A percentile compares a stretch with the other conserved stretches of the same genome.
phyloP scores from a whole-genome alignment of 306 rosid genomes.

The Trichosanthes cucumerina region DNA sequence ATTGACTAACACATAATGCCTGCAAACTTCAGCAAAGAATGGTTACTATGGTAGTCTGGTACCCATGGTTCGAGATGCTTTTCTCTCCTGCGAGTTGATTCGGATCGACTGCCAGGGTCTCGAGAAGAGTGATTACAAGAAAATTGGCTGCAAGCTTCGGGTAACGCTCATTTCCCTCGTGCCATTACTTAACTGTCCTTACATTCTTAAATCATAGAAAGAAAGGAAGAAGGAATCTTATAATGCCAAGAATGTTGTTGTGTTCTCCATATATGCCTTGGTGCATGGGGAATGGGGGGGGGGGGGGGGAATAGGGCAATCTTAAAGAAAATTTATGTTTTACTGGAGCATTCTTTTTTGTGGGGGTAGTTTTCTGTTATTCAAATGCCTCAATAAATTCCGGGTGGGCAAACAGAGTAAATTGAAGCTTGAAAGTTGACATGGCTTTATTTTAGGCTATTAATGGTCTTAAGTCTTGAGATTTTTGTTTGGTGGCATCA shows the following conservation, averaged over 20 bases:
- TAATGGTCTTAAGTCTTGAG: background rate
- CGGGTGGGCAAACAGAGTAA: background rate
- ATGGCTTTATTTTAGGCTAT: background rate
- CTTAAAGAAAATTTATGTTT: background rate
- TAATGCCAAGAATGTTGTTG: background rate
- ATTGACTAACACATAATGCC: constrained; percentile 5
- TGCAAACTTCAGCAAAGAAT: constrained; percentile 63
- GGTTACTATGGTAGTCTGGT: constrained; percentile 73
- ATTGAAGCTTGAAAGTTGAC: background rate
- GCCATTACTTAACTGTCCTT: background rate
- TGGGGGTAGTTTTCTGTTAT: background rate
- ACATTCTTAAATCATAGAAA: background rate
- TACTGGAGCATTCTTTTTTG: background rate
- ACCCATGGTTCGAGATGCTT: constrained; percentile 92
- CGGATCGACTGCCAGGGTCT: constrained; percentile 85
- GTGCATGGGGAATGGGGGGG: background rate
- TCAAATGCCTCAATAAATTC: background rate
- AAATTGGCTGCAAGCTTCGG: constrained; percentile 91
- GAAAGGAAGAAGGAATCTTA: background rate
- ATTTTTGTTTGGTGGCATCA: background rate
- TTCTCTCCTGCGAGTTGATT: constrained; percentile 51
- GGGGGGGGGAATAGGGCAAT: background rate
- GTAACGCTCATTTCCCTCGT: constrained; percentile 20
- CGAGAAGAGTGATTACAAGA: constrained; percentile 86
- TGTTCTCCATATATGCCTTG: background rate